phyloP scores from a whole-genome alignment of 352 stramenopile genomes.

The Nothophytophthora sp. region DNA sequence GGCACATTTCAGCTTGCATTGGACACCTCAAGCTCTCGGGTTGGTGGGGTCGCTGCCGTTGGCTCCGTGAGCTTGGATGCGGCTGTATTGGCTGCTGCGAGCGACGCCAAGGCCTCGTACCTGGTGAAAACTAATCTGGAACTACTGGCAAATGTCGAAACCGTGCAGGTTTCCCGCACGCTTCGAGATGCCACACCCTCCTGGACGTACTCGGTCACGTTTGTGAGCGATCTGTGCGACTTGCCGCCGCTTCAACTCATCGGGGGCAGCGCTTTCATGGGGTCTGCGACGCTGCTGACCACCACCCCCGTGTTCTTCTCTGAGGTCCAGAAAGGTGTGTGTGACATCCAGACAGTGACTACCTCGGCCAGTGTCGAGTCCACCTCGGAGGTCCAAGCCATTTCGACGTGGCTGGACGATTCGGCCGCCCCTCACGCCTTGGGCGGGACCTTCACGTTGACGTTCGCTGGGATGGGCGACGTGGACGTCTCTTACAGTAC shows the following conservation, averaged over 20 bases:
- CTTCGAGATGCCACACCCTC: conserved; percentile 23
- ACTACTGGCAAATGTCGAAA: conserved; percentile 78
- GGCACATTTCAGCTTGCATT: conserved; percentile 77
- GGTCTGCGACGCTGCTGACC: conserved; percentile 34
- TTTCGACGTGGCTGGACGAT: conserved; percentile 77
- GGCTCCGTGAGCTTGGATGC: conserved; percentile 52
- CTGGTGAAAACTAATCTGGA: conserved; percentile 85
- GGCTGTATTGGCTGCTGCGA: conserved; percentile 30
- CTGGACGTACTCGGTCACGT: conserved; percentile 87
- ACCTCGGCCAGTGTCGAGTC: conserved; percentile 91
- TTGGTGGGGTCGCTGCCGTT: conserved; percentile 46
- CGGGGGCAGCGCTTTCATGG: conserved; percentile 45
- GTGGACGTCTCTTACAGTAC: conserved; percentile 47
- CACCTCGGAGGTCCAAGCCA: conserved; percentile 87
- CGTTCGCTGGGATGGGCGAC: conserved; percentile 47
- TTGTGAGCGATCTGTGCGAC: conserved; percentile 86
- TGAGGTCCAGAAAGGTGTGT: conserved; percentile 85
- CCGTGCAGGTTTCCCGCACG: conserved; percentile 75
- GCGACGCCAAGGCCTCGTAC: conserved; percentile 58
- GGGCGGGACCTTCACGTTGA: conserved; percentile 70
- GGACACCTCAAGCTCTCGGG: conserved; percentile 61
- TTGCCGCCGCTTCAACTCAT: conserved; percentile 66
- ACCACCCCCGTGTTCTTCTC: conserved; percentile 43
- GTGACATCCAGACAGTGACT: conserved; percentile 95
- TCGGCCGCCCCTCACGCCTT: conserved; percentile 29